Evolutionary conservation across 345 rosid species (phyloP), one percentile per base, ranked within the genome.

Genomic region (Ceriops decandra): DNA sequence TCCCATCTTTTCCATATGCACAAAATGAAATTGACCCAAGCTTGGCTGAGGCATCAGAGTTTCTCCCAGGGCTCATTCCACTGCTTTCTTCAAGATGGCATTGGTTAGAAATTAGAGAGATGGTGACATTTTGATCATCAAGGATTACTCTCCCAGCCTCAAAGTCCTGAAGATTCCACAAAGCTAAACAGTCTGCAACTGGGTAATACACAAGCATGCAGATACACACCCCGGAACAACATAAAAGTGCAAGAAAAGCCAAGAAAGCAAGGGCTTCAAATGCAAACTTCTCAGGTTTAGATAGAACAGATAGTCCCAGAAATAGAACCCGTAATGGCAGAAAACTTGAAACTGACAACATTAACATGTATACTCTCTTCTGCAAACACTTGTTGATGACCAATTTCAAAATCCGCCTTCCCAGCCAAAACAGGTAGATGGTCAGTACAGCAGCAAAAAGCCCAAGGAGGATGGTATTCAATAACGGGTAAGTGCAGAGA

Each of bases 371-470:
- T 27, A 95, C 93, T 82, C 99, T 90, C 85, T 73, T 90, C 86
- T 87, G 91, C 81, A 95, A 70, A 75, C 97, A 88, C 87, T 88
- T 91, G 69, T 95, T 95, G 74, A 95, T 90, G 51, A 95, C 98
- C 81, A 91, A 72, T 72, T 83, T 85, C 81, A 91, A 74, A 75
- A 95, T 88, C 77, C 75, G 92, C 73, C 96, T 82, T 67, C 99
- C 99, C 57, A 91, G 86, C 93, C 93, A 91, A 82, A 87, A 91
- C 77, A 95, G 79, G 83, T 92, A 95, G 56, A 75, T 60, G 24
- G 97, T 86, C 70, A 92, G 74, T 76, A 86, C 51, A 57, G 86
- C 64, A 27, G 86, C 84, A 72, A 90, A 92, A 67, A 95, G 75
- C 69, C 96, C 99, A n/a, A 85, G 88, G 63, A 92, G 73, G 64